Base-by-base conservation (phyloP, 305 asterid species). In the Nicotiana rustica region DNA sequence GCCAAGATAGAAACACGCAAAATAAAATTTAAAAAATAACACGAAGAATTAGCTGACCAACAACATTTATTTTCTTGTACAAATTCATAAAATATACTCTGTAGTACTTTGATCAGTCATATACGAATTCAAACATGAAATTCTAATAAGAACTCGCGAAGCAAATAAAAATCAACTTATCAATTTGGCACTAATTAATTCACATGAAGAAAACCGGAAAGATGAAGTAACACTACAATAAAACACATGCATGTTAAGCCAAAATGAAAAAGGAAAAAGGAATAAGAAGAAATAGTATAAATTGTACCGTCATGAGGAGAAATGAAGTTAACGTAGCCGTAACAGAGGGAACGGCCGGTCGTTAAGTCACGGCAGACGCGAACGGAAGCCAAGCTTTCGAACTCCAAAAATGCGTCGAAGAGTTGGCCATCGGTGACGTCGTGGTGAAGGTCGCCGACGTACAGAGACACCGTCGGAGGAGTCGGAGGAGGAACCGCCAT, bases 321-420 rank as follows among this genome's bases (percentile, higher is more conserved):
- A 80, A 82, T 5, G 80, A 91, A 92, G 88, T 95, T 95, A 82
- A 92, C 98, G 85, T 95, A 95, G 82, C 97, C 99, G 83, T 95
- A 95, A 82, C 97, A 87, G 83, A 95, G 95, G 0, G 99, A 93
- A 56, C 95, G 94, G 68, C 92, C 87, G 2, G 97, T 90, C 65
- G 93, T 67, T 66, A 93, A 85, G 57, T 95, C 97, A 8, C 95
- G 95, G 85, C 99, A 95, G 86, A 95, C 89, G 21, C 97, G 92
- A 14, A 94, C 97, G 8, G 98, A 92, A 10, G 86, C 81, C 38
- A 92, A 90, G 77, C 85, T 85, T 57, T 88, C 83, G 85, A 91
- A 94, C 85, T 92, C 98, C n/a, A 86, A 41, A 87, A 95, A 95
- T 4, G 90, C 94, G 7, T 94, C 95, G 62, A 29, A 87, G 60